These are phyloP conservation scores for Oxytropis ochrocephala DNA, from an alignment of 306 rosid genomes.

Conservation along the genomic window DNA sequence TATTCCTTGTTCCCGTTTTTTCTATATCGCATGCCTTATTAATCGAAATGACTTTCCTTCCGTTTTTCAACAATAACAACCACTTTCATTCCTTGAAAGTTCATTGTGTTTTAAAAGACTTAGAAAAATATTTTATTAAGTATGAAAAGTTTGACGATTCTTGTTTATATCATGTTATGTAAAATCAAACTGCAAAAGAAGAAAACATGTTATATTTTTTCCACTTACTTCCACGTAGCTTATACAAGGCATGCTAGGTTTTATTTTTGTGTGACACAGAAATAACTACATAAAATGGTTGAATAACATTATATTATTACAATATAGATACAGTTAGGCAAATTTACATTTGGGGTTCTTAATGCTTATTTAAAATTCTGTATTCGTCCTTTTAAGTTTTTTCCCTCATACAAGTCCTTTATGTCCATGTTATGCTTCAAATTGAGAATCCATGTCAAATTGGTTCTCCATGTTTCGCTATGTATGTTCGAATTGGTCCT, in stretches of 20 bases:
- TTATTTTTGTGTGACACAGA: background rate
- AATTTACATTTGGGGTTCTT: no score
- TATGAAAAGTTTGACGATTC: background rate
- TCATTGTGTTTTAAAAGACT: background rate
- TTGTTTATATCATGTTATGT: background rate
- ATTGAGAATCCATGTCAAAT: no score
- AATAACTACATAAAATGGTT: background rate
- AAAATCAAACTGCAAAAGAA: background rate
- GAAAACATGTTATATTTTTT: slow-evolving; percentile 10
- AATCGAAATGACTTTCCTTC: slow-evolving; percentile 3
- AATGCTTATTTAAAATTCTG: no score
- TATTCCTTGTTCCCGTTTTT: background rate
- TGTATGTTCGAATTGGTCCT: no score
- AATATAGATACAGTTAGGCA: background rate
- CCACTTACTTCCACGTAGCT: background rate
- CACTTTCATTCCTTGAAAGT: background rate
- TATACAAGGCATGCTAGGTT: background rate
- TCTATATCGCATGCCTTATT: background rate
- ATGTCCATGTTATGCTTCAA: no score
- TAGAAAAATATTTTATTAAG: background rate
- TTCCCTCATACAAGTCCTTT: no score
- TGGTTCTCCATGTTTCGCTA: no score
- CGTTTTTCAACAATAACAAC: background rate
- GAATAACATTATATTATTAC: background rate
- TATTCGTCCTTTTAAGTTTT: no score